These are phyloP conservation scores for Orbilia blumenaviensis DNA, from an alignment of 2,329 filamentous ascomycete genomes.

Conservation along the genomic window DNA sequence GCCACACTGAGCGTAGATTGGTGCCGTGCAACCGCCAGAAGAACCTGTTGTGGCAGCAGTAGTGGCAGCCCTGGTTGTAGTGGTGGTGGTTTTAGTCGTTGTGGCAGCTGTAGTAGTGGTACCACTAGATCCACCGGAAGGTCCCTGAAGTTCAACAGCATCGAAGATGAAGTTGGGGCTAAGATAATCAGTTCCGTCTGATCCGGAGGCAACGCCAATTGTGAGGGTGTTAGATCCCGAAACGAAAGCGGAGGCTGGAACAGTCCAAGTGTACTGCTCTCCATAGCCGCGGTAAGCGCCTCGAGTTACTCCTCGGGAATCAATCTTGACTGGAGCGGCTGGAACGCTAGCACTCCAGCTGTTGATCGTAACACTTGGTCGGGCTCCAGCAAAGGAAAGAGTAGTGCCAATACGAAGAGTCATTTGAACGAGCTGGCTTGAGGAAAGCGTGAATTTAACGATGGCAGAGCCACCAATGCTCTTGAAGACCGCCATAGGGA, in stretches of 20 bases:
- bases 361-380: slow-evolving; percentile 70
- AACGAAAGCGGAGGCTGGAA: slow-evolving; percentile 69
- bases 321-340: slow-evolving; percentile 69
- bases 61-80: slow-evolving; percentile 8
- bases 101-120: slow-evolving; percentile 25
- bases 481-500: slow-evolving; percentile 75
- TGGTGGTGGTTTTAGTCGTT: not conserved
- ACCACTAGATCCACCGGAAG: not conserved
- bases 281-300: slow-evolving; percentile 72
- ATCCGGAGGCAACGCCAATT: slow-evolving; percentile 70
- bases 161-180: slow-evolving; percentile 65
- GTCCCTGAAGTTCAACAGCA: slow-evolving; percentile 49
- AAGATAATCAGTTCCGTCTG: slow-evolving; percentile 67
- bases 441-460: slow-evolving; percentile 44
- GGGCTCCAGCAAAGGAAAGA: slow-evolving; percentile 69
- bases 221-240: slow-evolving; percentile 72
- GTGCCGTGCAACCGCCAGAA: slow-evolving; percentile 10
- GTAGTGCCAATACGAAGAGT: slow-evolving; percentile 74
- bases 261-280: slow-evolving; percentile 71
- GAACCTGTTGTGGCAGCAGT: slow-evolving; percentile 11
- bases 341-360: slow-evolving; percentile 62
- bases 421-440: slow-evolving; percentile 58
- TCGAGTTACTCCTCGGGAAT: slow-evolving; percentile 72
- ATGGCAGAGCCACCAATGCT: slow-evolving; percentile 42
- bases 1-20: slow-evolving; percentile 56